Conservation (phyloP, 75 land plant species). For the Picea glauca region DNA sequence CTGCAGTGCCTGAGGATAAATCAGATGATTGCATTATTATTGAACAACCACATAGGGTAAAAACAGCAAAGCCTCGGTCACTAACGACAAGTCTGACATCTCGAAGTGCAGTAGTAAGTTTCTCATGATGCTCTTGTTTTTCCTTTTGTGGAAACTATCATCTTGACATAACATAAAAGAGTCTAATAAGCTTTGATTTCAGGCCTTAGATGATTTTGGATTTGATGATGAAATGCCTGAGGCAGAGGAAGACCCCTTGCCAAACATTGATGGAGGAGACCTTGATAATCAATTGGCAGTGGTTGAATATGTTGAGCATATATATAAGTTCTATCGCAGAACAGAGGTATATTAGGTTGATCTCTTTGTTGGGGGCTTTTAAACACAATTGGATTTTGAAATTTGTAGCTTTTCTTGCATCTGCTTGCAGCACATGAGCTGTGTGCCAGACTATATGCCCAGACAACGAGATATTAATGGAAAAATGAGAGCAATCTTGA, state of each 20-base stretch:
- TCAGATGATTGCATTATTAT: background rate
- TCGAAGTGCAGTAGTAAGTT: constrained; percentile 25
- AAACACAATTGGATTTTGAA: background rate
- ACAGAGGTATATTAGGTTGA: constrained; percentile 41
- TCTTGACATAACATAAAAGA: background rate
- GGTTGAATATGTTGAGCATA: constrained; percentile 89
- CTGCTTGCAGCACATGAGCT: constrained; percentile 1
- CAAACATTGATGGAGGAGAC: constrained; percentile 72
- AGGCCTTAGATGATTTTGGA: constrained; percentile 23
- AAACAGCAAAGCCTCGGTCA: background rate
- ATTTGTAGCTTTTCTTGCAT: background rate
- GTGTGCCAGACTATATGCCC: constrained; percentile 57
- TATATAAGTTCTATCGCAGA: constrained; percentile 77
- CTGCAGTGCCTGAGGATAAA: background rate
- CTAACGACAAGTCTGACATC: constrained; percentile 36
- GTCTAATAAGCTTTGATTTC: background rate
- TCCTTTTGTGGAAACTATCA: background rate
- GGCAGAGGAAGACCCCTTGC: constrained; percentile 10
- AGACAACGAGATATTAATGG: constrained; percentile 71
- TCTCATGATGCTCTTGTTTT: background rate
- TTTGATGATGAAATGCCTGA: constrained; percentile 11
- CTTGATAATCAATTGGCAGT: constrained; percentile 71
- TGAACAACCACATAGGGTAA: constrained; percentile 4
- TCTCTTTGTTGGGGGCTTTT: background rate
- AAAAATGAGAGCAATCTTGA: constrained; percentile 83